A percentile compares a stretch with the other conserved stretches of the same genome.
Evolutionary conservation across 352 stramenopile species (phyloP).

Genomic region (Pilasporangium apinafurcum): DNA sequence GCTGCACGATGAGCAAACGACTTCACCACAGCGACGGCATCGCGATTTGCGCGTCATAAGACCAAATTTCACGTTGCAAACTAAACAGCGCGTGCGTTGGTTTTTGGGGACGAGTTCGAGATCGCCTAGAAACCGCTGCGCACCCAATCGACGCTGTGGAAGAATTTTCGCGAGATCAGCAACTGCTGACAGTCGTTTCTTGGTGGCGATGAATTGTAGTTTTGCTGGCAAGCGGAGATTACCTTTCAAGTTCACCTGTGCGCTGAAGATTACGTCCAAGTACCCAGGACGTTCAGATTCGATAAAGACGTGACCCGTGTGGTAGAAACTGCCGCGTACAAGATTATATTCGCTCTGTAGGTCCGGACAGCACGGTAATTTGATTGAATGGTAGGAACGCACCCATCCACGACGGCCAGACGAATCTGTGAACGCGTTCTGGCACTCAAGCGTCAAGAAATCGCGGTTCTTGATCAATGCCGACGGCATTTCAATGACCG

Average conservation of each 20-base stretch:
- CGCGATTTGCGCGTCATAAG: conserved; percentile 54
- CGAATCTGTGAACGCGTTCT: conserved; percentile 60
- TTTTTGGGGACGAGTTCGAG: conserved; percentile 59
- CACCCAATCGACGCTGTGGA: conserved; percentile 37
- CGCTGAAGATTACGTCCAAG: conserved; percentile 56
- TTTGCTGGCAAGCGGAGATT: conserved; percentile 31
- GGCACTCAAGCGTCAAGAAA: conserved; percentile 69
- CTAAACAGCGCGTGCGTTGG: conserved; percentile 42
- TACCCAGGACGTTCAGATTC: conserved; percentile 54
- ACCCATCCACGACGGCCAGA: conserved; percentile 62
- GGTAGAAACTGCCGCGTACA: conserved; percentile 63
- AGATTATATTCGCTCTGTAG: conserved; percentile 33
- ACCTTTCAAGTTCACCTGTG: conserved; percentile 63
- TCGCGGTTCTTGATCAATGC: conserved; percentile 64
- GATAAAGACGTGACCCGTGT: conserved; percentile 68
- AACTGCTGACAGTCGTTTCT: conserved; percentile 41
- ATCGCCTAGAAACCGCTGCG: conserved; percentile 52
- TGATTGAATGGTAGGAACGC: conserved; percentile 65
- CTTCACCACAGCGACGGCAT: conserved; percentile 70
- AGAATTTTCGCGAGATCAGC: conserved; percentile 43
- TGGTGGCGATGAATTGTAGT: conserved; percentile 46
- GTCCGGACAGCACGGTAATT: conserved; percentile 54
- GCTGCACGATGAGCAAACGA: conserved; percentile 58
- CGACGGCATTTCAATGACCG: conserved; percentile 38
- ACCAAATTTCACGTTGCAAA: conserved; percentile 54